Conservation (phyloP, 2,329 filamentous ascomycete species). For the Trichophyton schoenleinii region DNA sequence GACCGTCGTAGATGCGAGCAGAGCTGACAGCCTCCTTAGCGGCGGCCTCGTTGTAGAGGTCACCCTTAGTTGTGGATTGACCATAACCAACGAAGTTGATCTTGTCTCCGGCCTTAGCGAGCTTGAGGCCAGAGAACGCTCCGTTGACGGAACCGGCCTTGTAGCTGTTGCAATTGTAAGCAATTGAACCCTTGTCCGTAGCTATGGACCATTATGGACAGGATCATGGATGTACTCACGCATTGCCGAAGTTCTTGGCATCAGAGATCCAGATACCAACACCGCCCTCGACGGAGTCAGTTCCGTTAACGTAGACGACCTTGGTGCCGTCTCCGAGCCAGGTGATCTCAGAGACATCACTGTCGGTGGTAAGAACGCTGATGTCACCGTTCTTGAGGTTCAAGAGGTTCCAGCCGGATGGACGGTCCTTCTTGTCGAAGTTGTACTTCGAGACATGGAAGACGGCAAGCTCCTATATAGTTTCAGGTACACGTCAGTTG, state of each 20-base stretch:
- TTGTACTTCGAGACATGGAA: conserved; percentile 61
- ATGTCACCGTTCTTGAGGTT: conserved; percentile 56
- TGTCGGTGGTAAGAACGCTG: conserved; percentile 51
- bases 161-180: conserved; percentile 20
- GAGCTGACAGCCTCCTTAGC: conserved; percentile 49
- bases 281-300: conserved; percentile 30
- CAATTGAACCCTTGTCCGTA: neutral
- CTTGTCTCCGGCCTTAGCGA: conserved; percentile 27
- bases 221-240: conserved; percentile 17
- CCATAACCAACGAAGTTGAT: conserved; percentile 45
- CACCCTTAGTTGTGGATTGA: conserved; percentile 54
- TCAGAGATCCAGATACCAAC: conserved; percentile 29
- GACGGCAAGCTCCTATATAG: conserved; percentile 29
- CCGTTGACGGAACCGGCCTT: conserved; percentile 29
- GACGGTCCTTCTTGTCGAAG: conserved; percentile 57
- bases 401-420: conserved; percentile 53
- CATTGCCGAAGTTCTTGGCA: conserved; percentile 21
- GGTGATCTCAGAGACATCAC: conserved; percentile 54
- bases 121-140: conserved; percentile 29
- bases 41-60: conserved; percentile 53
- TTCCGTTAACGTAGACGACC: conserved; percentile 44
- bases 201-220: neutral
- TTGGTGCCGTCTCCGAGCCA: conserved; percentile 59
- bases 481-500: neutral
- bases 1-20: conserved; percentile 58